Base-by-base conservation (phyloP, 2,329 filamentous ascomycete genomes). In the Aspergillus oerlinghausenensis region DNA sequence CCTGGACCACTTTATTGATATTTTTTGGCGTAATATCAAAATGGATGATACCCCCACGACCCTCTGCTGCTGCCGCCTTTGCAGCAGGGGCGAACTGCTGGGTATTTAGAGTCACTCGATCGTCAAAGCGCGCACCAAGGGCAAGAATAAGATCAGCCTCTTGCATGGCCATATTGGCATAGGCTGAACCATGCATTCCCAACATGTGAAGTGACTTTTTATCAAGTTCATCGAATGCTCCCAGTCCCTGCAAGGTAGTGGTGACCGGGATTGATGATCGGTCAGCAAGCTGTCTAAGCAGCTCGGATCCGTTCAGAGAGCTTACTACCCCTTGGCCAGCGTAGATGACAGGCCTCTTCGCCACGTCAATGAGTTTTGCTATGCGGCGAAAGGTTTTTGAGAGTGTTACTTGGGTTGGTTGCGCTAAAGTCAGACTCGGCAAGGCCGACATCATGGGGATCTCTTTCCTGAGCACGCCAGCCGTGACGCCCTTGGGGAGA, bases 11-110 rank as follows among this genome's bases (percentile, higher is more conserved):
- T 84, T 97, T 99, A 86, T 97, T 97, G 79, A 97, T 97, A 81
- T 99, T 97, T 87, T 99, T 99, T 67, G 94, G 93, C 88, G 97
- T 89, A 68, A 99, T 93, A 73, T 97, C 93, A 69, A 97, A 97
- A 76, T 99, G 93, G 14, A 97, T 84, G 67, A 99, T 97, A 69
- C 94, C 94, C 67, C 94, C 94, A 60, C 92, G 89, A 54, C 87
- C 87, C 78, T 25, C 25, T 25, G 25, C 25, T 25, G 25, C 25
- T 25, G 96, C 90, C 10, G 84, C 80, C 4, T 91, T 93, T 0
- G 94, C 94, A 14, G 86, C 84, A 77, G 94, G 94, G 0, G 92
- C 94, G 64, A 97, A 99, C 73, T 93, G 95, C 67, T 85, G 75
- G 52, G 96, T 82, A 72, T 82, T 89, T 26, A 84, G 79, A 11